Base-by-base conservation (phyloP, 208 protist species). In the Trypanosoma mega region DNA sequence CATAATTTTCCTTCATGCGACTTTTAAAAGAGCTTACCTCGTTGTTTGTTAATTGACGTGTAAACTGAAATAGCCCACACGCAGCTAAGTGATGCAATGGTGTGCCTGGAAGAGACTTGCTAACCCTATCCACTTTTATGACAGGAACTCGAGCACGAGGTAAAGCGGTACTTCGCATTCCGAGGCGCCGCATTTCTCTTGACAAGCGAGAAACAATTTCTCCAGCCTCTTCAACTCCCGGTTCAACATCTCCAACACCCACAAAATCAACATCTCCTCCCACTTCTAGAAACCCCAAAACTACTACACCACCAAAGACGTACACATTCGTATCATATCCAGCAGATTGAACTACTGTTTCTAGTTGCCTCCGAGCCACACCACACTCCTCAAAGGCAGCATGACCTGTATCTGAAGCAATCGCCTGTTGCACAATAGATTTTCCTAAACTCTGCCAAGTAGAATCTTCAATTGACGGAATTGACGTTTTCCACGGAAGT, bases 181-280 rank as follows among this genome's bases (percentile, higher is more conserved):
- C 90, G 18, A 93, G 64, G 8, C 85, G 78, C 5, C 85, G 79
- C 41, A 96, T 63, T 51, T 90, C 85, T 43, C 83, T 58, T 16
- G 82, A 77, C 14, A 84, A 53, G 20, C 81, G 75, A 16, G 58
- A 68, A 3, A 93, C 72, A 65, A 96, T 91, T 39, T 86, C 81
- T 14, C 78, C 76, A 29, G 87, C 71, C 47, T 96, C 87, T 18
- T 81, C 79, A 73, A 87, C 71, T 18, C 75, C 77, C 44, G 90
- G 87, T 58, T 96, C 87, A 31, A 94, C 69, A 57, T 96, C 90
- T 14, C 78, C 63, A 46, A 96, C 85, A 16, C 82, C 86, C 16
- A 91, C 85, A 78, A 96, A 94, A 68, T 96, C 90, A 11, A 89
- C 79, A 50, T 96, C 90, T 18, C 90, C 90, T 31, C 85, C 86